phyloP scores from a whole-genome alignment of 2,329 filamentous ascomycete genomes.

The Stachybotrys elegans region DNA sequence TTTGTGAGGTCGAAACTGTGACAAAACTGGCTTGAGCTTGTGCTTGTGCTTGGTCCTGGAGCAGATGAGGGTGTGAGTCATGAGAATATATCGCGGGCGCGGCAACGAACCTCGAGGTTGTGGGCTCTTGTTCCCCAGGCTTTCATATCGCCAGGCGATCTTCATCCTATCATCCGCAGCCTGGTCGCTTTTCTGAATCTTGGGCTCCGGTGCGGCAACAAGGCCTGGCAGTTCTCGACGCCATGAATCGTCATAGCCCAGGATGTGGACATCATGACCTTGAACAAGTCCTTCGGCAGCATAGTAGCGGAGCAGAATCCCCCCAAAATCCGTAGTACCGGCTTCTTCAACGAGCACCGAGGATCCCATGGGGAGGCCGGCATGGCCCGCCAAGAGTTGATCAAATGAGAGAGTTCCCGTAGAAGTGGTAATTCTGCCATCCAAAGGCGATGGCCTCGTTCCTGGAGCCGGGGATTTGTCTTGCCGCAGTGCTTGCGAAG shows the following conservation, averaged over 20 bases:
- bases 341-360: slow-evolving; percentile 79
- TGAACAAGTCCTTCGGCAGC: slow-evolving; percentile 91
- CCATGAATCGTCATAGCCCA: slow-evolving; percentile 79
- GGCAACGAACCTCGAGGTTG: slow-evolving; percentile 56
- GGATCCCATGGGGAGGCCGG: slow-evolving; percentile 76
- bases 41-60: slow-evolving; percentile 10
- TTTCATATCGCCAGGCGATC: slow-evolving; percentile 97
- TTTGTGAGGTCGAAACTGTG: slow-evolving; percentile 70
- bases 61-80: slow-evolving; percentile 10
- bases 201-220: slow-evolving; percentile 35
- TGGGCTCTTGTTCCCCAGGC: slow-evolving; percentile 63
- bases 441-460: slow-evolving; percentile 79
- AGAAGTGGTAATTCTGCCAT: slow-evolving; percentile 83
- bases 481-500: slow-evolving; percentile 13
- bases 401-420: slow-evolving; percentile 87
- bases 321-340: slow-evolving; percentile 90
- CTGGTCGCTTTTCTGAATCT: slow-evolving; percentile 31
- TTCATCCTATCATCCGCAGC: slow-evolving; percentile 76
- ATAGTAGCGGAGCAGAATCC: slow-evolving; percentile 79
- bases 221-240: slow-evolving; percentile 76
- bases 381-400: slow-evolving; percentile 77
- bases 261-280: slow-evolving; percentile 80
- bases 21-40: slow-evolving; percentile 53
- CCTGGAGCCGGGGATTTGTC: slow-evolving; percentile 38
- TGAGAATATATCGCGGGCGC: neutral